Evolutionary conservation across 441 rosid species (phyloP).

Genomic region (Adansonia madagascariensis): DNA sequence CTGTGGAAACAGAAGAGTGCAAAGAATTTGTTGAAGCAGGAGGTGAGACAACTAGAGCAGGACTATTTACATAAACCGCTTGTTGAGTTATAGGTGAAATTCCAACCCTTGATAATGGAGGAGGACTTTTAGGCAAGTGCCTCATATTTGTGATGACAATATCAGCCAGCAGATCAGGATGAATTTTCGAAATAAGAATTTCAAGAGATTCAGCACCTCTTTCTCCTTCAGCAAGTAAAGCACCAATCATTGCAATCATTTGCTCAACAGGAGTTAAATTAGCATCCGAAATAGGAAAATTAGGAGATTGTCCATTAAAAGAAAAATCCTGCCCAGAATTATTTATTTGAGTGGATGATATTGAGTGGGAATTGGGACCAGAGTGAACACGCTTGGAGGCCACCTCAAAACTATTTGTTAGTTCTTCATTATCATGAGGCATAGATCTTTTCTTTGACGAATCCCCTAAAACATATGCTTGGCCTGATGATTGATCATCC

Average conservation of each 20-base stretch:
- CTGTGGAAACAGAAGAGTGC: conserved; percentile 49
- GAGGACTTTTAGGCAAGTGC: conserved; percentile 83
- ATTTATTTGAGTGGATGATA: conserved; percentile 48
- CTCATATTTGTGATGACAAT: conserved; percentile 97
- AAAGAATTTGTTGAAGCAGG: conserved; percentile 46
- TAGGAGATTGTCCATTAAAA: conserved; percentile 60
- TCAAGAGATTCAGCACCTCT: conserved; percentile 98
- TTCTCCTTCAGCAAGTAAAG: conserved; percentile 99
- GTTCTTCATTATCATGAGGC: conserved; percentile 70
- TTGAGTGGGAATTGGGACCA: conserved; percentile 49
- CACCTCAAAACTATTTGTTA: conserved; percentile 58
- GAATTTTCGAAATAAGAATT: conserved; percentile 87
- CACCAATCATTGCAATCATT: conserved; percentile 99
- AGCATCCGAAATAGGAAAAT: conserved; percentile 55
- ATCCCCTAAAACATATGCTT: conserved; percentile 63
- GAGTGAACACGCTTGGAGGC: conserved; percentile 65
- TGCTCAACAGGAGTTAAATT: conserved; percentile 93
- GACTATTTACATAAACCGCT: conserved; percentile 47
- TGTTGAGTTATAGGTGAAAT: conserved; percentile 44
- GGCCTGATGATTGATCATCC: conserved; percentile 78
- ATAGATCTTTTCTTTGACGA: conserved; percentile 69
- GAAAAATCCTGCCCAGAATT: conserved; percentile 56
- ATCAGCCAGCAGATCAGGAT: conserved; percentile 98
- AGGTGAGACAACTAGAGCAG: conserved; percentile 50
- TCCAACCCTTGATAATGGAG: conserved; percentile 63